Conservation (phyloP, 495 filamentous ascomycete genomes). For the Penicillium herquei region DNA sequence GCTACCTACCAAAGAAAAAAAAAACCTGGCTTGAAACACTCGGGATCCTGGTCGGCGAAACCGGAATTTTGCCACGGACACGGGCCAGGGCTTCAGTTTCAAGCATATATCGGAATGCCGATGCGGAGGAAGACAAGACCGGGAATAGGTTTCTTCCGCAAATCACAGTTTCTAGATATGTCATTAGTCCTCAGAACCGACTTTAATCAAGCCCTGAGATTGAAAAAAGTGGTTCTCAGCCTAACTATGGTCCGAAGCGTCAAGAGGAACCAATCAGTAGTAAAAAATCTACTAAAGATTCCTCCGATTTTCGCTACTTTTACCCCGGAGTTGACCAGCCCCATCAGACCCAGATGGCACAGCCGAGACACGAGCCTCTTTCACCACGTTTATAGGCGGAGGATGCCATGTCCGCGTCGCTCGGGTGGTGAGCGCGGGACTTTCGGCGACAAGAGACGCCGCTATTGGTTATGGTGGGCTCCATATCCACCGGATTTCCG, state of each 20-base stretch:
- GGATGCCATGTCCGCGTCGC: constrained; percentile 7
- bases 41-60: constrained; percentile 16
- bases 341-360: constrained; percentile 5
- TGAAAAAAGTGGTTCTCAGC: constrained; percentile 11
- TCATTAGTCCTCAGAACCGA: not conserved
- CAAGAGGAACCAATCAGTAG: not conserved
- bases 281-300: not conserved
- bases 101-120: constrained; percentile 21
- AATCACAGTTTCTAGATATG: constrained; percentile 8
- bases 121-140: constrained; percentile 22
- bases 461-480: constrained; percentile 14
- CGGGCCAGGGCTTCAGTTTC: not conserved
- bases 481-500: constrained; percentile 17
- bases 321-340: constrained; percentile 19
- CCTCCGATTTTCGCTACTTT: constrained; percentile 29
- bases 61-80: constrained; percentile 8
- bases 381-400: constrained; percentile 5
- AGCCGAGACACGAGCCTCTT: not conserved
- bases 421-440: constrained; percentile 22
- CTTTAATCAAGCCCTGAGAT: not conserved
- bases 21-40: too few relatives aligned
- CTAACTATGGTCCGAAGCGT: not conserved
- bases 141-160: constrained; percentile 17
- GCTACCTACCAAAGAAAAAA: too few relatives aligned
- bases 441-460: constrained; percentile 18